A percentile compares a stretch with the other conserved stretches of the same genome.
phyloP scores from a whole-genome alignment of 257 asterid genomes.

The Solanum pimpinellifolium region DNA sequence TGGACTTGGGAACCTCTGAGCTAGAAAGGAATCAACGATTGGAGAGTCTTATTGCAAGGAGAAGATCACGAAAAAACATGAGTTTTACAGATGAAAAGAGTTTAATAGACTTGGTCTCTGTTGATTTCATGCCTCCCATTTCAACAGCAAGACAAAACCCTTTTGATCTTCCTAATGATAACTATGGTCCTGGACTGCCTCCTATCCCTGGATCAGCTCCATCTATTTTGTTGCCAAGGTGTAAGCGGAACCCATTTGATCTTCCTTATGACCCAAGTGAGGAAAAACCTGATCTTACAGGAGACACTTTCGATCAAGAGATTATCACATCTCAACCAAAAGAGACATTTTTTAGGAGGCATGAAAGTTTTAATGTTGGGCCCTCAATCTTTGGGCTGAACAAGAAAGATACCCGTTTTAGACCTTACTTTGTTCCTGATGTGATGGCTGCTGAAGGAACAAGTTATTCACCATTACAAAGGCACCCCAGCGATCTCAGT shows the following conservation, averaged over 20 bases:
- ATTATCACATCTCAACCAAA: conserved; percentile 31
- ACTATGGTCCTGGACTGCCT: conserved; percentile 44
- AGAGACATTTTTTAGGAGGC: conserved; percentile 49
- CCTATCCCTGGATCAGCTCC: conserved; percentile 97
- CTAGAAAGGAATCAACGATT: conserved; percentile 76
- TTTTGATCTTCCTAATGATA: conserved; percentile 48
- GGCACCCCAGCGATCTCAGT: conserved; percentile 67
- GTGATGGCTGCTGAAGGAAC: conserved; percentile 37
- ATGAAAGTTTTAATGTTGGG: conserved; percentile 60
- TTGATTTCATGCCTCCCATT: conserved; percentile 55
- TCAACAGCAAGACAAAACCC: conserved; percentile 66
- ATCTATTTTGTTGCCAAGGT: conserved; percentile 55
- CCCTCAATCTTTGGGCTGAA: conserved; percentile 45
- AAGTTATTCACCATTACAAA: conserved; percentile 40
- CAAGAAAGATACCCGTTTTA: conserved; percentile 38
- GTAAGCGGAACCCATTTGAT: conserved; percentile 74
- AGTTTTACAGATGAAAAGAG: conserved; percentile 41
- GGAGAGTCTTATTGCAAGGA: conserved; percentile 71
- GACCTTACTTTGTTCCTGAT: conserved; percentile 66
- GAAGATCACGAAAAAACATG: conserved; percentile 53
- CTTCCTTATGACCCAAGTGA: conserved; percentile 72
- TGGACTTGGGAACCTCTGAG: conserved; percentile 87
- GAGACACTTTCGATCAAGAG: conserved; percentile 56
- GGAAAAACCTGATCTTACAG: conserved; percentile 73
- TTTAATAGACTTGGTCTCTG: conserved; percentile 57